Base-by-base conservation (phyloP, 169 alveolate species). In the Babesia ovata region DNA sequence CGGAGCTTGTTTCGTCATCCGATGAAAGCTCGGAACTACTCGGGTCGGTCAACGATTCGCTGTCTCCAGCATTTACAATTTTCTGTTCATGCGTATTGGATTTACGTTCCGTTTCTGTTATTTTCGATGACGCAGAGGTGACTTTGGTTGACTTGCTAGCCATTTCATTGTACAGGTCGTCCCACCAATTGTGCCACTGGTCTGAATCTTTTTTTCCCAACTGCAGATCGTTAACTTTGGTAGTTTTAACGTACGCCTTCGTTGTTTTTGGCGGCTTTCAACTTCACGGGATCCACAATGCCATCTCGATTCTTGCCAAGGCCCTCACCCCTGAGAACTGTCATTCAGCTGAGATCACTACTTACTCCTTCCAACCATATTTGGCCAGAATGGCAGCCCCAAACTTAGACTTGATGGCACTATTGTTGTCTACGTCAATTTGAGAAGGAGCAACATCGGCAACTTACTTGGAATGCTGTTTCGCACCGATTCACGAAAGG, bases 141-240 rank as follows among this genome's bases (percentile, higher is more conserved):
- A 79, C 70, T 42, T 69, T 62, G 12, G 50, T 56, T 26, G 76
- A 50, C 52, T 81, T 81, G 52, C 60, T 22, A 50, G 88, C 88
- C 58, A 73, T 22, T n/a, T 70, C 49, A 48, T 81, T 73, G 73
- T 81, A 81, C 85, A 81, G 61, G 22, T 71, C 78, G 48, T 71
- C 85, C 88, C 88, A 81, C 88, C 88, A 81, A 49, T 81, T 73
- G 42, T 71, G 76, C 88, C 88, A 81, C 48, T 50, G 78, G 53
- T 73, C 79, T 13, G 26, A 39, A n/a, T 60, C 63, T 45, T 58
- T 60, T 16, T 11, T 11, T 9, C 88, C 88, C 42, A 72, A 62
- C 85, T 81, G 59, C 22, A 11, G 13, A n/a, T 4, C 4, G 7
- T 26, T 2, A 4, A 72, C 4, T 36, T 26, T 9, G 11, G 7